Conservation (phyloP, 1,284 basidiomycete genomes). For the Ustilago loliicola region DNA sequence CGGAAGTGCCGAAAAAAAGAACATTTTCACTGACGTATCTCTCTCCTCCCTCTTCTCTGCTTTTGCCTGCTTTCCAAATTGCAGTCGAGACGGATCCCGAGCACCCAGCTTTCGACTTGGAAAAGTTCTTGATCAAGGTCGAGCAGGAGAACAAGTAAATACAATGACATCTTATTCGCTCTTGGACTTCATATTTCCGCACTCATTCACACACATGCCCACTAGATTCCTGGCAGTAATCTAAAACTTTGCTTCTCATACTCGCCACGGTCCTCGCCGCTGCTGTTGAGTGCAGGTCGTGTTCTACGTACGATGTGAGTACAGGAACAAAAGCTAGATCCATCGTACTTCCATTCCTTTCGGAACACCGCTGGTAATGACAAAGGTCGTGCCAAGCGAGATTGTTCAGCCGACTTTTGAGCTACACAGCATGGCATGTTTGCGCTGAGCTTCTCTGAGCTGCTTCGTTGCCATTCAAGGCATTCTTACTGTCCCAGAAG, state of each 20-base stretch:
- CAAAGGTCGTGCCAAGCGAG: too few relatives aligned
- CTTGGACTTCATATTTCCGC: not conserved
- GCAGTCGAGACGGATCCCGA: conserved; percentile 82
- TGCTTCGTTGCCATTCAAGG: too few relatives aligned
- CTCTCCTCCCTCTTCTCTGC: conserved; percentile 18
- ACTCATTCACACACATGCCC: conserved; percentile 11
- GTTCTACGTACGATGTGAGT: not conserved
- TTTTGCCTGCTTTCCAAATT: conserved; percentile 75
- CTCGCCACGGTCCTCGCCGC: not conserved
- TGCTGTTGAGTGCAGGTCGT: not conserved
- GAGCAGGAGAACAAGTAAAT: conserved; percentile 57
- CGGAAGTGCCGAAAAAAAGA: not conserved
- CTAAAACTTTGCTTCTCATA: conserved; percentile 20
- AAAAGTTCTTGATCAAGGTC: conserved; percentile 79
- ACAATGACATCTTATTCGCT: not conserved
- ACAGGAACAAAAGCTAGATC: too few relatives aligned
- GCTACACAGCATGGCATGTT: too few relatives aligned
- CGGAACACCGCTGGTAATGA: too few relatives aligned
- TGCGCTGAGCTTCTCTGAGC: too few relatives aligned
- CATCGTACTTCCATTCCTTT: too few relatives aligned
- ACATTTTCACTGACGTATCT: conserved; percentile 12
- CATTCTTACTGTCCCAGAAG: too few relatives aligned
- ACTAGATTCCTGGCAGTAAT: conserved; percentile 36
- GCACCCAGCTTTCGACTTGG: conserved; percentile 94
- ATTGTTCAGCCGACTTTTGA: too few relatives aligned